Percentiles rank a stretch among this genome's conserved stretches.
These are phyloP conservation scores for Eucalyptus viminalis DNA, from an alignment of 345 rosid species.

Conservation along the genomic window DNA sequence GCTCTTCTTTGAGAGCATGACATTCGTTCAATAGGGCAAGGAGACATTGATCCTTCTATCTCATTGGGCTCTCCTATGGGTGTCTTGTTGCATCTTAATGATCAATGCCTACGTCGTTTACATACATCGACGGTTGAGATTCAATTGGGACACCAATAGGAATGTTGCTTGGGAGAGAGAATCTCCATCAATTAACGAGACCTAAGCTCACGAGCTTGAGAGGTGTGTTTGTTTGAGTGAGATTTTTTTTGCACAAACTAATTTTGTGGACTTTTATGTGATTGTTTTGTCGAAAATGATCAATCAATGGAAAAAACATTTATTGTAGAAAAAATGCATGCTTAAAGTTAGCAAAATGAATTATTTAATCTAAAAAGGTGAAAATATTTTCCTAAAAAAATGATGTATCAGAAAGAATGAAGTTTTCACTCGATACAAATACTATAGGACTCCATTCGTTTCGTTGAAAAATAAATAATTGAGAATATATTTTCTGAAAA, in stretches of 20 bases:
- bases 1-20: not conserved
- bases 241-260: not conserved
- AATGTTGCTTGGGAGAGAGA: not conserved
- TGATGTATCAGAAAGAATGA: too few relatives aligned
- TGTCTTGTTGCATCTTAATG: not conserved
- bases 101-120: accelerated
- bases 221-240: not conserved
- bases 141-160: accelerated
- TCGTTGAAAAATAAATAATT: not conserved
- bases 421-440: too few relatives aligned
- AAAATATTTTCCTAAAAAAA: not conserved
- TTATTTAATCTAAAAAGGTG: too few relatives aligned
- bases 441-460: accelerated
- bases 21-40: not conserved
- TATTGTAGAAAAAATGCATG: not conserved
- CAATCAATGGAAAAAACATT: not conserved
- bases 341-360: not conserved
- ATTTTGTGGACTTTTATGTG: accelerated
- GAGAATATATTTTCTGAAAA: not conserved
- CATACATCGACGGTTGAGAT: not conserved
- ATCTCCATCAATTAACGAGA: not conserved
- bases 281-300: accelerated
- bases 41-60: not conserved
- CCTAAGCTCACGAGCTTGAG: not conserved
- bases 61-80: accelerated